phyloP scores from a whole-genome alignment of 129 eudicot species.

The Kitagawia praeruptora region DNA sequence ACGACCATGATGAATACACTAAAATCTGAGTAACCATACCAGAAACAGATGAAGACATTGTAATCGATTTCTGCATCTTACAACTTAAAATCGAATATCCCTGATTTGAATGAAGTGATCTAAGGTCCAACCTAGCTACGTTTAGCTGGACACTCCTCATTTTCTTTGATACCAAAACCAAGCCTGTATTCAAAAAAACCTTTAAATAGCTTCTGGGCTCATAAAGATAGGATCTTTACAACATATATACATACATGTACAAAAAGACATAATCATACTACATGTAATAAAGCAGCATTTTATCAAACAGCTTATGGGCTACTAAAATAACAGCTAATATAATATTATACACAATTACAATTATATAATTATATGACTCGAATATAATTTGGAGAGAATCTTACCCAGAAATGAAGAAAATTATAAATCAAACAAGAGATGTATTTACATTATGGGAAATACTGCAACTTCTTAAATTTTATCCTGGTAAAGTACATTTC shows the following conservation, averaged over 20 bases:
- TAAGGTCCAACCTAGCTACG: slow-evolving; percentile 12
- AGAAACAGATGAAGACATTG: slow-evolving; percentile 11
- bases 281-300: background rate
- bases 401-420: too few species aligned
- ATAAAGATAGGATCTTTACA: too few species aligned
- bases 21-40: slow-evolving; percentile 17
- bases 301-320: background rate
- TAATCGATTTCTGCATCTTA: slow-evolving; percentile 10
- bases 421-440: too few species aligned
- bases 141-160: slow-evolving; percentile 15
- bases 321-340: background rate
- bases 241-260: too few species aligned
- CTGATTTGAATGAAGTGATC: slow-evolving; percentile 10
- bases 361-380: too few species aligned
- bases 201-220: too few species aligned
- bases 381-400: too few species aligned
- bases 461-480: too few species aligned
- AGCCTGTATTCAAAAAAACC: background rate
- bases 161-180: background rate
- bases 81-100: slow-evolving; percentile 10
- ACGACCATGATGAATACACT: background rate
- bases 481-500: too few species aligned
- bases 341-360: background rate
- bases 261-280: too few species aligned
- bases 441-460: too few species aligned